phyloP scores from a whole-genome alignment of 495 filamentous ascomycete species.

The Rhypophila decipiens region DNA sequence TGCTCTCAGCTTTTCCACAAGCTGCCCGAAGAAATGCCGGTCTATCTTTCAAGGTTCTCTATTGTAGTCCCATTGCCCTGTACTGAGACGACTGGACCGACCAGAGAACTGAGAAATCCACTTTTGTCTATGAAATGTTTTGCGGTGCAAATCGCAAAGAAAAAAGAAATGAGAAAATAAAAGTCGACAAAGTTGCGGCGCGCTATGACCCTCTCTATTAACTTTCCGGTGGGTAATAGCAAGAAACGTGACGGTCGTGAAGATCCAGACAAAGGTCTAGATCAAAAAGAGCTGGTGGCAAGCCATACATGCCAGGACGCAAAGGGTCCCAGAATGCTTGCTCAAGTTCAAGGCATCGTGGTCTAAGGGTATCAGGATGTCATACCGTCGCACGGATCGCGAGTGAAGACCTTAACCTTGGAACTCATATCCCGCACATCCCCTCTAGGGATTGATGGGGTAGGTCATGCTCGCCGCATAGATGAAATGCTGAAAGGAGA shows the following conservation, averaged over 20 bases:
- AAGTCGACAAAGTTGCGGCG: constrained; percentile 24
- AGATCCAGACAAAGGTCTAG: constrained; percentile 25
- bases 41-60: constrained; percentile 31
- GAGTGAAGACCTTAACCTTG: no score
- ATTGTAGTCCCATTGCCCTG: no score
- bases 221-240: constrained; percentile 29
- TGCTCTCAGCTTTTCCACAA: constrained; percentile 27
- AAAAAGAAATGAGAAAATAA: constrained; percentile 21
- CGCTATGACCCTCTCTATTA: constrained; percentile 32
- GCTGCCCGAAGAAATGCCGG: constrained; percentile 37
- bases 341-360: constrained; percentile 22
- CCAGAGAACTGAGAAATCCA: constrained; percentile 50
- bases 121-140: constrained; percentile 53
- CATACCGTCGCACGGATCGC: constrained; percentile 15
- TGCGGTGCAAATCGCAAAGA: constrained; percentile 29
- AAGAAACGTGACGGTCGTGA: constrained; percentile 37
- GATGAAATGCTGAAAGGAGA: constrained; percentile 18
- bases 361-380: constrained; percentile 41
- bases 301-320: constrained; percentile 19
- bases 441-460: constrained; percentile 12
- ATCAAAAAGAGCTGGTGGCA: constrained; percentile 26
- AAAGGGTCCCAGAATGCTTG: constrained; percentile 16
- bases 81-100: no score
- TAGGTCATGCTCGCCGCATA: constrained; percentile 30
- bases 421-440: constrained; percentile 18